Base-by-base conservation (phyloP, 371 early-diverging fungal genomes). In the Mortierella sp. region DNA sequence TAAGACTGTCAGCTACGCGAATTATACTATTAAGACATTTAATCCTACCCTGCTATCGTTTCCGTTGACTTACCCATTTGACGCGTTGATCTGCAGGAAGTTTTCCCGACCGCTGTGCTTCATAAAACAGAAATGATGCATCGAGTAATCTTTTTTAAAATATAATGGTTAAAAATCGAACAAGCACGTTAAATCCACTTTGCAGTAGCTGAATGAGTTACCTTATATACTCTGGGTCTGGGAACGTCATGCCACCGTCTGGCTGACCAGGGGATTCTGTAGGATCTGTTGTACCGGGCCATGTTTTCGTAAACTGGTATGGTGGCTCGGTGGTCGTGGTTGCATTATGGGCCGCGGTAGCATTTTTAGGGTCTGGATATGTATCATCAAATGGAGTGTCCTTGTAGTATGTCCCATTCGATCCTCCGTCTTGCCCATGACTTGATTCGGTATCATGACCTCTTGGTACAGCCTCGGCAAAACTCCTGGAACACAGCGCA, bases 21-120 rank as follows among this genome's bases (percentile, higher is more conserved):
- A 43, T 35, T n/a, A n/a, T 16, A 59, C 60, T 55, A 16, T 2
- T 10, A 55, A 12, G 1, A 2, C n/a, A 24, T 24, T 12, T n/a
- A 55, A 2, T 55, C n/a, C n/a, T 26, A 5, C 10, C 10, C 2
- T 55, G 2, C 11, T 28, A 26, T 55, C 55, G n/a, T 55, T 32
- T 5, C 32, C 32, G 32, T 5, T 32, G 32, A 32, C 1, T 66
- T 70, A 75, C 70, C 89, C 90, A 90, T 24, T 83, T 49, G 22
- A 90, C 85, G 64, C 88, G 66, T 43, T 87, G 87, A 61, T 85
- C 80, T 0, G 78, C 16, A 14, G 88, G 87, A 22, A 90, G 63
- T n/a, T 75, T 73, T 6, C 90, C 89, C 70, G 88, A 85, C 58
- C 87, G 69, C 70, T 90, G 89, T 10, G 89, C 90, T 73, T 90